Evolutionary conservation across 1,284 basidiomycete genomes (phyloP), one percentile per base, ranked within the genome.

Genomic region (Neolentinus lepideus): DNA sequence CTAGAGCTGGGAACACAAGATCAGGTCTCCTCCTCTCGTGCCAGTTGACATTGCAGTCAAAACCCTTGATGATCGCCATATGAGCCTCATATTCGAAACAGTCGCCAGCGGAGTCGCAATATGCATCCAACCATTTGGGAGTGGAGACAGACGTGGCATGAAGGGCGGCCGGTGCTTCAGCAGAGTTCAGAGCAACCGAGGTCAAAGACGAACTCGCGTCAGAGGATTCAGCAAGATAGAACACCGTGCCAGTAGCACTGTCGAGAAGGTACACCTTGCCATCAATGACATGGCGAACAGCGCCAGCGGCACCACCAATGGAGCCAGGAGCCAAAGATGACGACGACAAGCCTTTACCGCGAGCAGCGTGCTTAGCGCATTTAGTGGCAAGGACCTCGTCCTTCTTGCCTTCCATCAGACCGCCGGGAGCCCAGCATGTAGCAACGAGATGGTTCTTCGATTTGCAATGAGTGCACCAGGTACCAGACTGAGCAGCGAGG

Each of bases 381-480:
- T 50, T 50, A 3, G 24, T 11, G 14, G 27, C 27, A 21, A 50
- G 24, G 9, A 50, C 47, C 22, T 50, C 47, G 12, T 50, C 47
- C 3, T 16, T 8, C 25, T 22, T 16, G 16, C 52, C 46, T 9
- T 54, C 57, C 54, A 57, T 58, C 12, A 31, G 47, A 11, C 54
- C 57, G 16, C 54, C 52, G 2, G 43, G 47, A 10, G 54, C 45
- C 21, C 16, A 60, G 27, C 57, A 62, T 10, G 45, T 31, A 2
- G 22, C 50, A 3, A 33, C 43, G 21, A 22, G 4, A 31, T 59
- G 59, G 22, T 48, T 31, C 14, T 36, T 43, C 8, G 38, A 36
- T 4, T 58, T 56, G 47, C 57, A 60, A 27, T 58, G 52, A 19
- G 52, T 22, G 38, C 57, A 60, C 4, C 31, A 21, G 14, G 1